Base-by-base conservation (phyloP, 768 basidiomycete species). In the Dioszegia aurantiaca region DNA sequence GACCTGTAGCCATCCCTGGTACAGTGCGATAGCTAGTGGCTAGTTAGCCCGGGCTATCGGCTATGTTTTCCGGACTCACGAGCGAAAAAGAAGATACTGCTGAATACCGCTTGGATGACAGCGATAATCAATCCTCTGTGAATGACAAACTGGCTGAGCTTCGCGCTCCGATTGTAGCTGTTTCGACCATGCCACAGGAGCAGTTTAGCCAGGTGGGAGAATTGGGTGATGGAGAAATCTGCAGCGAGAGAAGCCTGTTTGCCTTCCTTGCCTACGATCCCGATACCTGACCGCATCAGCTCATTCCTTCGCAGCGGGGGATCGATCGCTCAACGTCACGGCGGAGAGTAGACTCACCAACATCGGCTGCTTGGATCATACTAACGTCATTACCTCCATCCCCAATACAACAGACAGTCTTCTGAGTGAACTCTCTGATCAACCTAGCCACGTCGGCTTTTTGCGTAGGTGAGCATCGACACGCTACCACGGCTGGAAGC, bases 351-450 rank as follows among this genome's bases (percentile, higher is more conserved):
- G 4, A 85, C 90, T 74, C 46, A 91, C 92, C 94, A 58, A 99
- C 92, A 69, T 98, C 91, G 2, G 95, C 95, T 1, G 95, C 95
- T 72, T 98, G 95, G 61, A 99, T 99, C 95, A 99, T 99, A 75
- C 89, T 91, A 62, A 99, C 95, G 74, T 99, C 95, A 75, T 99
- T 99, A 3, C 95, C 95, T 31, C 95, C 95, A 78, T 99, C 95
- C 1, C 95, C 95, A 58, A 98, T 98, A 73, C 95, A 98, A 76
- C 94, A 98, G 0, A 99, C 94, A 0, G 94, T 85, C 77, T 97
- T 98, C 78, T 85, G 88, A 2, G 94, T 95, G 72, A 86, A 86
- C 17, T 83, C 81, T 6, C 95, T 86, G 61, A 99, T 98, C 33
- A 99, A 80, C 3, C 90, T 84, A 0, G 95, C 94, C 3, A 99